Conservation (phyloP, 305 asterid species). For the Rubia occidens region DNA sequence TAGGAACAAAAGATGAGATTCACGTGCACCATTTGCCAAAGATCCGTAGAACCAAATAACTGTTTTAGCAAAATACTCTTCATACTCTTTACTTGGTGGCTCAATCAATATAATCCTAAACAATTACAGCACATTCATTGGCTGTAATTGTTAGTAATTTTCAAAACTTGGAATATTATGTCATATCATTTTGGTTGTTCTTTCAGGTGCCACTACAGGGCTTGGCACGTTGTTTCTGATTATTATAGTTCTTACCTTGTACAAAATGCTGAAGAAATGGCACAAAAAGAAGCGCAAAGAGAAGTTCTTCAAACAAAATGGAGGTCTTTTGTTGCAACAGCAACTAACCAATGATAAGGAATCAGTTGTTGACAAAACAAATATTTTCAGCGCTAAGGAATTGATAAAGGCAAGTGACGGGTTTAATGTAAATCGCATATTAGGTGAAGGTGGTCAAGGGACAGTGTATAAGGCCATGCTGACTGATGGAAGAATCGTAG, state of each 20-base stretch:
- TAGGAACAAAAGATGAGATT: background rate
- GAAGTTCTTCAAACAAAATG: conserved; percentile 3
- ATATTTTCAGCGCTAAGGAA: background rate
- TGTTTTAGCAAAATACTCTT: too few species aligned
- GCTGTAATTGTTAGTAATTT: too few species aligned
- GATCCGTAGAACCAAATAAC: background rate
- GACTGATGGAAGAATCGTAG: background rate
- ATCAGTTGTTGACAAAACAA: background rate
- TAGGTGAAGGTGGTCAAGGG: conserved; percentile 3
- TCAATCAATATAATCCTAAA: too few species aligned
- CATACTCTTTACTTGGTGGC: too few species aligned
- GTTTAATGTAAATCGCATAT: background rate
- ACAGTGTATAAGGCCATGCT: background rate
- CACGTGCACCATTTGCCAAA: background rate
- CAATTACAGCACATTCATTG: too few species aligned
- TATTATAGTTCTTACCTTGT: background rate
- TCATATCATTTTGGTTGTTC: background rate
- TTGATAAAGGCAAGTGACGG: background rate
- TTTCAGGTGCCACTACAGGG: background rate
- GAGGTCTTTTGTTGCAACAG: conserved; percentile 2
- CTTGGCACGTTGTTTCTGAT: background rate
- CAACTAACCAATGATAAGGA: background rate
- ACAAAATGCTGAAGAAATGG: conserved; percentile 2
- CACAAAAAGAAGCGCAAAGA: conserved; percentile 5
- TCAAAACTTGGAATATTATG: background rate